phyloP scores from a whole-genome alignment of 441 rosid genomes.

The Euphorbia corollata region DNA sequence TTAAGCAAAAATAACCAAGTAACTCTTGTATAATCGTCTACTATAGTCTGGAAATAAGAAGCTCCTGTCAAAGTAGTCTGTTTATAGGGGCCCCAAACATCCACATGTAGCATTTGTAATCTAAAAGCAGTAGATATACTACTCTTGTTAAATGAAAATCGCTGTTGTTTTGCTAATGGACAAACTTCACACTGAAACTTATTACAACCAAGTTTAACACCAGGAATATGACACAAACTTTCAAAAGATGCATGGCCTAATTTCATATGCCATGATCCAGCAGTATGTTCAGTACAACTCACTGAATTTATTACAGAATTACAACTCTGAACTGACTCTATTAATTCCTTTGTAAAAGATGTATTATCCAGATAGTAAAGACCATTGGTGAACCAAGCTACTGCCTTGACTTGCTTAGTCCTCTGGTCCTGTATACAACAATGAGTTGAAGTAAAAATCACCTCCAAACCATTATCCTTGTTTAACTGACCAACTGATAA shows the following conservation, averaged over 20 bases:
- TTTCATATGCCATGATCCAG: neutral
- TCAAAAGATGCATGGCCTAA: neutral
- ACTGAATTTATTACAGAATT: neutral
- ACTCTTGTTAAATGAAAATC: neutral
- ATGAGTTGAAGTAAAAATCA: too few relatives aligned
- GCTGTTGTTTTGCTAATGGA: neutral
- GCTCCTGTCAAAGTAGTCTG: neutral
- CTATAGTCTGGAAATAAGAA: neutral
- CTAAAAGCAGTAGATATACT: neutral
- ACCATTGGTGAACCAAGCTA: neutral
- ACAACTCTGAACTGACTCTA: neutral
- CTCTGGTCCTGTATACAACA: neutral
- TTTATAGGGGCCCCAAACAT: neutral
- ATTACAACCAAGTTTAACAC: neutral
- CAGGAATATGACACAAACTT: neutral
- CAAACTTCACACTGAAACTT: neutral
- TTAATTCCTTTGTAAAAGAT: neutral
- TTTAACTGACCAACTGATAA: neutral
- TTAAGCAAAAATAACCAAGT: too few relatives aligned
- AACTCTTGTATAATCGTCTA: neutral
- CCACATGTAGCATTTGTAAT: neutral
- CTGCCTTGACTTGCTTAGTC: neutral
- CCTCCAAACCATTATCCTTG: neutral
- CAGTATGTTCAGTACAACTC: neutral
- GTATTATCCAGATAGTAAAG: neutral